These are phyloP conservation scores for Eucalyptus virginea DNA, from an alignment of 345 rosid species.

Conservation along the genomic window DNA sequence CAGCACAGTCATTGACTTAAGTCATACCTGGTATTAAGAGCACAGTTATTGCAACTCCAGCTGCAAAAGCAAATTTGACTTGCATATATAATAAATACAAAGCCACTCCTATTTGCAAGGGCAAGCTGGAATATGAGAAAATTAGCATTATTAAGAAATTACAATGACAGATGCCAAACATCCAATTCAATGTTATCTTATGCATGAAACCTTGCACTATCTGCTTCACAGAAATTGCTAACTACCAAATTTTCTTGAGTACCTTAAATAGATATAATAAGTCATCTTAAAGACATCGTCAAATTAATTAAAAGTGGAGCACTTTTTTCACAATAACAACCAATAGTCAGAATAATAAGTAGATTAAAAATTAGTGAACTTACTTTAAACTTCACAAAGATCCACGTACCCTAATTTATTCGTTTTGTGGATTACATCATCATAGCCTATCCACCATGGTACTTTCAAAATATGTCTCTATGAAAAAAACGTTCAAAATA, in stretches of 20 bases:
- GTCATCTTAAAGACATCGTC: not conserved
- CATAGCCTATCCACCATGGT: not conserved
- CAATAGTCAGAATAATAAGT: not conserved
- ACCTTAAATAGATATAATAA: not conserved
- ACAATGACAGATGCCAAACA: not conserved
- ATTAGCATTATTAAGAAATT: not conserved
- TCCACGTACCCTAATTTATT: not conserved
- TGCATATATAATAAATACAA: constrained; percentile 80
- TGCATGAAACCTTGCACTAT: not conserved
- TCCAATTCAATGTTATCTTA: not conserved
- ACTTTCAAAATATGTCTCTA: not conserved
- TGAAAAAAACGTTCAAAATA: not conserved
- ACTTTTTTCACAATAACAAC: not conserved
- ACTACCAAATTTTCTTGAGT: not conserved
- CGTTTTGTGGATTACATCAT: not conserved
- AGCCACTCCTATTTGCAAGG: constrained; percentile 85
- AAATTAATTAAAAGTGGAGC: not conserved
- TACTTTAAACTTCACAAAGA: not conserved
- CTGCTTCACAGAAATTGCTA: not conserved
- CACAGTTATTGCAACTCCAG: constrained; percentile 78
- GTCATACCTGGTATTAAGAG: constrained; percentile 68
- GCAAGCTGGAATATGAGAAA: constrained; percentile 42
- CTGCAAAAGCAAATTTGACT: constrained; percentile 78
- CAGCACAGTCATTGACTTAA: not conserved
- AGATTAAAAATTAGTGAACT: not conserved